Evolutionary conservation across 2,329 filamentous ascomycete species (phyloP), one percentile per base, ranked within the genome.

Genomic region (Triangularia setosa): DNA sequence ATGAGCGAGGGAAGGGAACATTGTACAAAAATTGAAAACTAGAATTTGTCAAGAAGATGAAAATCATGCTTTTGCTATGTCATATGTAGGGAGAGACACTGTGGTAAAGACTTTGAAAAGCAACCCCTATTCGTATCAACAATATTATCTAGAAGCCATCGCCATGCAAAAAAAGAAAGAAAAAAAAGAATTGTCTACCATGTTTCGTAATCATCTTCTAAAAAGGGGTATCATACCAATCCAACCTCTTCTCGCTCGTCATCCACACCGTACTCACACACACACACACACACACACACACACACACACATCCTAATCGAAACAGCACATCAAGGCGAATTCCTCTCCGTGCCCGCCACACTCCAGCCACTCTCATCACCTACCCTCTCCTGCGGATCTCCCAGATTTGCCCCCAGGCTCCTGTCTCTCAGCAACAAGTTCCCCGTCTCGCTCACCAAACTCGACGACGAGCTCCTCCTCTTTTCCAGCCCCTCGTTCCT

Each of bases 401-500:
- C 64, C 12, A 53, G 52, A 27, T 62, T 67, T 24, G 64, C 57
- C 53, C 65, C 60, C 58, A 62, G 57, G 58, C 25, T 28, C 55
- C 59, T 67, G 61, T 28, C 25, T 16, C 52, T n/a, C 40, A n/a
- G 24, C 35, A 23, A n/a, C 40, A n/a, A 11, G 27, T 60, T 44
- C 14, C 58, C 65, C 69, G 8, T 69, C 68, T 3, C 69, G 0
- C 67, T 64, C 59, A 58, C 55, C 33, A 40, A 59, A 18, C n/a
- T 18, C 4, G 63, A 53, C 4, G 63, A 53, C 21, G 52, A 61
- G 56, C 23, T 56, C 8, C 59, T 48, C 53, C 54, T 56, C 8
- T 58, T 48, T 28, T 52, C 44, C 48, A 70, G 61, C 21, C 70
- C 69, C 56, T 73, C 72, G 44, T 72, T 65, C 9, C 69, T 67